Percentiles rank a stretch among this genome's conserved stretches.
These are phyloP conservation scores for Colletotrichum caudatum DNA, from an alignment of 2,329 filamentous ascomycete species.

Conservation along the genomic window DNA sequence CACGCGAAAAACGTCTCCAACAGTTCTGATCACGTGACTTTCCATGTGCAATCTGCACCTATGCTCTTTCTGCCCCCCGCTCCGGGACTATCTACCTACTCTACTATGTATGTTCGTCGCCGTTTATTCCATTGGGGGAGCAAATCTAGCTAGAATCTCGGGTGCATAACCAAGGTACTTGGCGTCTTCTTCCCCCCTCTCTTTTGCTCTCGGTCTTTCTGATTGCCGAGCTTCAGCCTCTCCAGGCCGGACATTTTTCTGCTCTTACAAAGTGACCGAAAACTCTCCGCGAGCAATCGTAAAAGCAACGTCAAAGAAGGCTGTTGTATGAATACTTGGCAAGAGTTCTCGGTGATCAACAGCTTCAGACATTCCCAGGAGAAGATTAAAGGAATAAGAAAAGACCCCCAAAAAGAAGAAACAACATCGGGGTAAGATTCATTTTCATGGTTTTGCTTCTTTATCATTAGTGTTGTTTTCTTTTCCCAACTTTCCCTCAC, in stretches of 20 bases:
- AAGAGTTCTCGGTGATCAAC: not conserved
- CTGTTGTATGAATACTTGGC: not conserved
- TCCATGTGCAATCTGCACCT: not conserved
- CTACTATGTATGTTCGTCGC: not conserved
- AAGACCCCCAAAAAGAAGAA: not conserved
- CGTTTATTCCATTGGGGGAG: slow-evolving; percentile 7
- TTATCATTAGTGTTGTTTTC: not conserved
- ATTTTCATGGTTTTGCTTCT: slow-evolving; percentile 1
- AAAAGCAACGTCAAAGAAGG: slow-evolving; percentile 23
- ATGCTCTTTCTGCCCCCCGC: slow-evolving; percentile 1
- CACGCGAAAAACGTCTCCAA: slow-evolving; percentile 18
- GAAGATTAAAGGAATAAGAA: not conserved
- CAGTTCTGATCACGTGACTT: slow-evolving; percentile 25
- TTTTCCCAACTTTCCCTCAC: not conserved
- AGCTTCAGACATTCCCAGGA: not conserved
- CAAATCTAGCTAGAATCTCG: not conserved
- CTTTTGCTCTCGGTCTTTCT: too few relatives aligned
- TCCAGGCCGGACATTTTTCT: slow-evolving; percentile 15
- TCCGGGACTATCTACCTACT: not conserved
- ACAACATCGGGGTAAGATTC: not conserved
- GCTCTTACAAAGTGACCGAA: slow-evolving; percentile 28
- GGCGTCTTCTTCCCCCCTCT: not conserved
- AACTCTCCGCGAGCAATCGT: slow-evolving; percentile 28
- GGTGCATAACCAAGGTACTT: not conserved
- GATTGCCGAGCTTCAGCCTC: slow-evolving; percentile 7